Base-by-base conservation (phyloP, 1,284 basidiomycete genomes). In the Anthracocystis walkeri region DNA sequence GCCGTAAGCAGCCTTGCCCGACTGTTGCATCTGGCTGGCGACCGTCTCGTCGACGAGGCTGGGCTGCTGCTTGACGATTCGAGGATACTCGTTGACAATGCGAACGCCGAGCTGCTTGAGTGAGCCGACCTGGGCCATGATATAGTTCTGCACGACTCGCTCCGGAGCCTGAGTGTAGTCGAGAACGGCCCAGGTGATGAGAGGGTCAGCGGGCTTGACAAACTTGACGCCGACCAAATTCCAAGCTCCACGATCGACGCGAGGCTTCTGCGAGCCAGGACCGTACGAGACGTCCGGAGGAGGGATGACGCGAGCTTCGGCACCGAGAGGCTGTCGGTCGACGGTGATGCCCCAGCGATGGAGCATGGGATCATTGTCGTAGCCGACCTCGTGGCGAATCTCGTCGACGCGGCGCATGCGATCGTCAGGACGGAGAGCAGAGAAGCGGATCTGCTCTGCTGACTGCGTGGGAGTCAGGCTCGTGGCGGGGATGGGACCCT, bases 291-390 rank as follows among this genome's bases (percentile, higher is more conserved):
- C 75, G 77, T 75, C 65, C 58, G 67, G 84, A 5, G 85, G 84
- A 6, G 58, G 40, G 25, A 88, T 77, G 18, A 86, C 75, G 1
- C 87, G 81, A 4, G 85, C 87, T 21, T 82, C 45, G 4, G 85
- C 72, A 41, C 25, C 69, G 77, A 83, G 68, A 74, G 87, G 86
- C 7, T 76, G 23, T 0, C 38, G 51, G 8, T 83, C 65, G 41
- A 88, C 82, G 40, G 86, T 77, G 54, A 88, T 54, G 5, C 85
- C 86, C 87, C 87, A 88, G 6, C 80, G 72, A 25, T 77, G 38
- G 18, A 80, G 50, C 46, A 58, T 38, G 18, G 52, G 57, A 31
- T 66, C 70, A 25, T 27, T 42, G 51, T 81, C 80, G 61, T 78
- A 80, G 58, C 38, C 58, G 40, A 77, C 64, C 49, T 76, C 54